A percentile compares a stretch with the other conserved stretches of the same genome.
phyloP scores from a whole-genome alignment of 805 yeast genomes.

The Ogataea dorogensis region DNA sequence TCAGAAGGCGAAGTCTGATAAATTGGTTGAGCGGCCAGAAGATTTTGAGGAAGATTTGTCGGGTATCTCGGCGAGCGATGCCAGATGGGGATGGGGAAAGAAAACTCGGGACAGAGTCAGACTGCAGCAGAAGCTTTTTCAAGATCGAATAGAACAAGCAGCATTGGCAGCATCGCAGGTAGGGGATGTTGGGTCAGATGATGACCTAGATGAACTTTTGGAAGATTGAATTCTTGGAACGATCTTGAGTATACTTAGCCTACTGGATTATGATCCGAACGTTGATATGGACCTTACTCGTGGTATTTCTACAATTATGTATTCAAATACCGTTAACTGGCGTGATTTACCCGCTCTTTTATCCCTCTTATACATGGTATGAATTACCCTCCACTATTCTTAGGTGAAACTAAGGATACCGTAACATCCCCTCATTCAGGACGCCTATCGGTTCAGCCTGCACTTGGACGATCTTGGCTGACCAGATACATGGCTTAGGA shows the following conservation, averaged over 20 bases:
- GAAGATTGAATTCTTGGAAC: constrained; percentile 45
- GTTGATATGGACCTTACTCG: no score
- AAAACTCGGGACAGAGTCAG: constrained; percentile 61
- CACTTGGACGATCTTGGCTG: no score
- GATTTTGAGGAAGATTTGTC: constrained; percentile 25
- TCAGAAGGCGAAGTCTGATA: constrained; percentile 39
- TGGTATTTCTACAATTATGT: no score
- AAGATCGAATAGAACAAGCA: constrained; percentile 44
- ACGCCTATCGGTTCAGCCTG: no score
- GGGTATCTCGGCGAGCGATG: constrained; percentile 38
- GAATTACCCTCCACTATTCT: no score
- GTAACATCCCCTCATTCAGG: no score
- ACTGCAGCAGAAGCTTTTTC: constrained; percentile 52
- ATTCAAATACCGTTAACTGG: no score
- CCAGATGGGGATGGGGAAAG: constrained; percentile 78
- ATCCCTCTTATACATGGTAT: no score
- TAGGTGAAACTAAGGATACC: no score
- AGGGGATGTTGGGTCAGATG: constrained; percentile 48
- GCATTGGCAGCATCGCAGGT: constrained; percentile 35
- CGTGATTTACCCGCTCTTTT: no score
- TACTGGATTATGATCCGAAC: neutral
- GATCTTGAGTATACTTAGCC: no score
- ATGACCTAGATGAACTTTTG: constrained; percentile 66
- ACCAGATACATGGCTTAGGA: no score
- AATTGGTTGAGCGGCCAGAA: constrained; percentile 34